These are phyloP conservation scores for Ochromonas danica DNA, from an alignment of 108 stramenopile genomes.

Conservation along the genomic window DNA sequence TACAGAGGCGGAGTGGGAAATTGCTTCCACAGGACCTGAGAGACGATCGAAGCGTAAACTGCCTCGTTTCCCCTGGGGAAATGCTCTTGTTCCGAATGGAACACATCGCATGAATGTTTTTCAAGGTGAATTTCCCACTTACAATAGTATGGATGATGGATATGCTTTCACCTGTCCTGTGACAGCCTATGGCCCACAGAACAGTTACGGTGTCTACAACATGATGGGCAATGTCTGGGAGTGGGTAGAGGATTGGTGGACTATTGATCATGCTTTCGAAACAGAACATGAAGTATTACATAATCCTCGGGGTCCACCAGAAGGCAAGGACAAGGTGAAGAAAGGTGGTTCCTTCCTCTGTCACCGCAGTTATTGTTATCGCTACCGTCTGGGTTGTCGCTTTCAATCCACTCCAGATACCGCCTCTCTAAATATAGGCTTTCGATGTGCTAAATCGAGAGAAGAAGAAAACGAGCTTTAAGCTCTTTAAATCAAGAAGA, in stretches of 20 bases:
- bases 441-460: conserved; percentile 63
- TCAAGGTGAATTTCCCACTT: conserved; percentile 57
- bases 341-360: conserved; percentile 63
- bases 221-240: conserved; percentile 63
- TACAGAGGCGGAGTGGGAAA: conserved; percentile 64
- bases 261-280: conserved; percentile 3
- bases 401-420: conserved; percentile 50
- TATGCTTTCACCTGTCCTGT: conserved; percentile 51
- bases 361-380: conserved; percentile 57
- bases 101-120: conserved; percentile 54
- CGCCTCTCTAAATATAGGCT: conserved; percentile 56
- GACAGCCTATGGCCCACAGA: conserved; percentile 54
- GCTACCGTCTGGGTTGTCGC: conserved; percentile 57
- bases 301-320: conserved; percentile 40
- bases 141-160: conserved; percentile 53
- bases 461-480: too few species aligned
- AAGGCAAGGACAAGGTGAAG: conserved; percentile 50
- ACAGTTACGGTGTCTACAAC: conserved; percentile 50
- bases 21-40: conserved; percentile 47
- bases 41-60: not conserved
- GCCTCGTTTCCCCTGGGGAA: conserved; percentile 57
- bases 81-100: conserved; percentile 43
- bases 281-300: not conserved
- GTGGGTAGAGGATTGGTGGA: conserved; percentile 55
- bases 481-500: too few species aligned